Evolutionary conservation across 2,329 filamentous ascomycete genomes (phyloP), one percentile per base, ranked within the genome.

Genomic region (Penicillium hordei): DNA sequence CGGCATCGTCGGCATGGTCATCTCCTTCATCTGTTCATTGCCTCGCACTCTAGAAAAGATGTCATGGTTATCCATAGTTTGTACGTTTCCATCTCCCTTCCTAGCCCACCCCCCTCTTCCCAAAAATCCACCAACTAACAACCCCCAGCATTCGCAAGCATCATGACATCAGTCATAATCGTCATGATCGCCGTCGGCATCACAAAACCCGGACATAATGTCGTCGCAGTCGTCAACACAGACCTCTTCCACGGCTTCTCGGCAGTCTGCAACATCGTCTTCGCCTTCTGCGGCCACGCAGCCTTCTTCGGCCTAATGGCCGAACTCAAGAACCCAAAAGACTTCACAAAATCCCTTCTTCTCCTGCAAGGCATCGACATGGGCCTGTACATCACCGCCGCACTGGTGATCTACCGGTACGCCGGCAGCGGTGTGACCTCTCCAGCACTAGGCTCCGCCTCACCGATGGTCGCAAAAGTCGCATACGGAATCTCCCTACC

Each of bases 281-380:
- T 91, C 59, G 87, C 89, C 55, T 91, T 88, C 76, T 80, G 85
- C 53, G 85, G 85, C 34, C 86, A 88, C 67, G 83, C 86, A n/a
- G 86, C 85, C 60, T 89, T 89, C 76, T 89, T 89, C 72, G 81
- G 79, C 60, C 82, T 90, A 69, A 84, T 87, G 66, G 80, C 81
- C 40, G 87, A 90, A 71, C 79, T 90, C 70, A 81, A 82, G 66
- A 77, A 84, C 46, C 86, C 87, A 1, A 73, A 76, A 51, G 81
- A 86, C 62, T 88, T 84, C 71, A 79, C 81, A 45, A 87, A 87
- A 70, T 83, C 86, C 8, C 81, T 91, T 57, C 79, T 80, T 66
- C 71, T 87, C 33, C 81, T 88, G 7, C 86, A 89, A 69, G 75
- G 79, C 19, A 75, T 80, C 56, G 84, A 88, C 58, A 84, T 84